Percentiles rank a stretch among this genome's conserved stretches.
phyloP scores from a whole-genome alignment of 1,139 yeast genomes.

The Suhomyces terraborum region DNA sequence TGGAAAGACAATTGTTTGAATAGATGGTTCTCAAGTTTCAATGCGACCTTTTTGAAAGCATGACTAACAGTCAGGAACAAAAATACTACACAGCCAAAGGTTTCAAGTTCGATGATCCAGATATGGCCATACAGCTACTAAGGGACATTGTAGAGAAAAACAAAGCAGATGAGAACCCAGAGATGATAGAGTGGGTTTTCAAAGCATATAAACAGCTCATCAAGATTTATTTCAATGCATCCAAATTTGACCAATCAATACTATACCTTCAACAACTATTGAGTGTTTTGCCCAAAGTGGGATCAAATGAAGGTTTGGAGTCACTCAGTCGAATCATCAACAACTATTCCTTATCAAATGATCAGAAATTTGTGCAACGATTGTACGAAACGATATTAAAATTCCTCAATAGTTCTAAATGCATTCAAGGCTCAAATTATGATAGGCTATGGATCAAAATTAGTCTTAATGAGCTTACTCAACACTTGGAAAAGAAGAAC shows the following conservation, averaged over 20 bases:
- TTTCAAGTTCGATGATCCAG: constrained; percentile 59
- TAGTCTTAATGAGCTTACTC: constrained; percentile 52
- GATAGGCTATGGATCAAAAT: constrained; percentile 61
- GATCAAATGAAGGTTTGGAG: constrained; percentile 58
- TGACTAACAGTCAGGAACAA: constrained; percentile 47
- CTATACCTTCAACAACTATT: constrained; percentile 28
- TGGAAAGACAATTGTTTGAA: too few relatives aligned
- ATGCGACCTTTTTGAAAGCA: neutral
- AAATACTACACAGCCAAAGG: constrained; percentile 65
- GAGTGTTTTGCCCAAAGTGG: constrained; percentile 30
- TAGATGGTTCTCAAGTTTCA: too few relatives aligned
- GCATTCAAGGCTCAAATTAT: constrained; percentile 27
- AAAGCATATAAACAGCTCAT: constrained; percentile 67
- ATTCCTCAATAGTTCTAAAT: constrained; percentile 20
- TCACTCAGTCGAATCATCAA: constrained; percentile 58
- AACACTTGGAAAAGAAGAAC: constrained; percentile 43
- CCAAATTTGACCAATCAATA: constrained; percentile 38
- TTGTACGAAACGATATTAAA: constrained; percentile 34
- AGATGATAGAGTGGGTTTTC: constrained; percentile 47
- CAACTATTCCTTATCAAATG: constrained; percentile 39
- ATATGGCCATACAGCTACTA: constrained; percentile 18
- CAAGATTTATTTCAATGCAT: constrained; percentile 49
- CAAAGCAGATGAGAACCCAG: constrained; percentile 15
- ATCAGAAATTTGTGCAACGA: constrained; percentile 27
- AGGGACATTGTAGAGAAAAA: constrained; percentile 11